Evolutionary conservation across 2,329 filamentous ascomycete genomes (phyloP).

Genomic region (Biscogniauxia sp.): DNA sequence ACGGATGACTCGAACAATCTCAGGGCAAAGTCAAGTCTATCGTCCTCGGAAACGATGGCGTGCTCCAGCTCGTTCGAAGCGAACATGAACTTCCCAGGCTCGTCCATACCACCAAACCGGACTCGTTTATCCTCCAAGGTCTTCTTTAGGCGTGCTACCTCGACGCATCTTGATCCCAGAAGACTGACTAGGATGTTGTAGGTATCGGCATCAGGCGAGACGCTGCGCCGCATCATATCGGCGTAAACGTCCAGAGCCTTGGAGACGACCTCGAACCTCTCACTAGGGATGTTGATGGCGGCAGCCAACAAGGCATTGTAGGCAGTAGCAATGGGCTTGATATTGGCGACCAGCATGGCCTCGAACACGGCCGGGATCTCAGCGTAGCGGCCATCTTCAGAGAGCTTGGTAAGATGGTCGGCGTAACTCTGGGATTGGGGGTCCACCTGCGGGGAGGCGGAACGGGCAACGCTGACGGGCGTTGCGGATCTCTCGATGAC

Average conservation of each 20-base stretch:
- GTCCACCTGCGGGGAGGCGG: conserved; percentile 61
- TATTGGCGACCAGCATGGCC: conserved; percentile 77
- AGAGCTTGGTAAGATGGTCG: conserved; percentile 73
- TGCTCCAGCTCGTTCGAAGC: conserved; percentile 84
- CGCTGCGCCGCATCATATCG: conserved; percentile 87
- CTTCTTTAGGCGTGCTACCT: conserved; percentile 71
- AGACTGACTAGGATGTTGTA: conserved; percentile 86
- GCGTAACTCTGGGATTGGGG: conserved; percentile 70
- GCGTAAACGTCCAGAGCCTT: conserved; percentile 94
- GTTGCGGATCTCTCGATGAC: conserved; percentile 40
- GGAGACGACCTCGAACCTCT: conserved; percentile 79
- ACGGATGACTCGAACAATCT: conserved; percentile 81
- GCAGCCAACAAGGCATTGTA: conserved; percentile 90
- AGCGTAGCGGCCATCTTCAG: conserved; percentile 68
- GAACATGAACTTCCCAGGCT: conserved; percentile 69
- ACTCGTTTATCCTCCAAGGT: conserved; percentile 76
- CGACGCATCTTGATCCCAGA: conserved; percentile 75
- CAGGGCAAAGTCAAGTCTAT: conserved; percentile 80
- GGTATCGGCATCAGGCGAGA: conserved; percentile 78
- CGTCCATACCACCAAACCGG: conserved; percentile 71
- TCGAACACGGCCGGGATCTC: conserved; percentile 92
- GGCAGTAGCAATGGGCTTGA: conserved; percentile 77
- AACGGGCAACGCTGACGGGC: conserved; percentile 48
- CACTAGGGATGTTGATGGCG: conserved; percentile 75
- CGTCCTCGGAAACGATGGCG: conserved; percentile 82